Conservation (phyloP, 73 alveolate species). For the Tetrahymena thermophila region DNA sequence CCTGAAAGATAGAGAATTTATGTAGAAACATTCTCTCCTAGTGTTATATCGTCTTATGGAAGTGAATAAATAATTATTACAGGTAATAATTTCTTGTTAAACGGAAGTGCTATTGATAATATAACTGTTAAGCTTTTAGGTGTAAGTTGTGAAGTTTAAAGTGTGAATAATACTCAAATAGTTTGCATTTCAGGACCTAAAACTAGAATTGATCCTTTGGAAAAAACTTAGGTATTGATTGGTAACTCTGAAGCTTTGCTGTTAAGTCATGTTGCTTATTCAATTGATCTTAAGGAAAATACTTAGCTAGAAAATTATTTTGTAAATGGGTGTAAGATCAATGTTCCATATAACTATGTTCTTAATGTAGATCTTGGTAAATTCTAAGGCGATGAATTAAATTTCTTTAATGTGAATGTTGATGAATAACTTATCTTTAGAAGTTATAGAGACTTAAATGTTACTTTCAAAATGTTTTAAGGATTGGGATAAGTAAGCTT, state of each 20-base stretch:
- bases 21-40: neutral
- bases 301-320: neutral
- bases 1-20: neutral
- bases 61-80: neutral
- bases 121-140: neutral
- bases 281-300: neutral
- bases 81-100: neutral
- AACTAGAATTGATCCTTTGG: neutral
- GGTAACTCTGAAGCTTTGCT: neutral
- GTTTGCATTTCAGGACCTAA: neutral
- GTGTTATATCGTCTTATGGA: neutral
- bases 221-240: neutral
- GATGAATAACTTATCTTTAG: neutral
- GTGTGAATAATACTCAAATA: neutral
- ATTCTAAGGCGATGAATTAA: neutral
- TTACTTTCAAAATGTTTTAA: neutral
- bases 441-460: neutral
- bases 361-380: neutral
- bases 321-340: too few species aligned
- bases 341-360: neutral
- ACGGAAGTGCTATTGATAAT: neutral
- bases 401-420: neutral
- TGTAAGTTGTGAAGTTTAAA: neutral
- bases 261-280: neutral
- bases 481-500: neutral